A percentile compares a stretch with the other conserved stretches of the same genome.
These are phyloP conservation scores for Xanthoceras sorbifolium DNA, from an alignment of 345 rosid species.

Conservation along the genomic window DNA sequence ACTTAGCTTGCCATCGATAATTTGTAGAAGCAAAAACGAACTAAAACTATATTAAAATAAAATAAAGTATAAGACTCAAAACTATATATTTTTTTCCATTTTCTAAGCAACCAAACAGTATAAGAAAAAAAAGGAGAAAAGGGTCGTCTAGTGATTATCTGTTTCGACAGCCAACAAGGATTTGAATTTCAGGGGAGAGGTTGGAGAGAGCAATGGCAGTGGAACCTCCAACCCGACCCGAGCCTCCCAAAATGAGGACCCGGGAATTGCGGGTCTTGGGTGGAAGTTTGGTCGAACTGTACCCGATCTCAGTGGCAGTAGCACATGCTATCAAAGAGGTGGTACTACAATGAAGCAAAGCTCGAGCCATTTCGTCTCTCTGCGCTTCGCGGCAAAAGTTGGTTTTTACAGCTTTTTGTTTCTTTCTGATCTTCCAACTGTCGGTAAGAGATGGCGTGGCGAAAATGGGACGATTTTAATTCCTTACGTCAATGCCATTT, in stretches of 20 bases:
- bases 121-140: not conserved
- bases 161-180: conserved; percentile 76
- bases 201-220: conserved; percentile 85
- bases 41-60: not conserved
- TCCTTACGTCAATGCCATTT: no score
- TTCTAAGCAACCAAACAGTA: not conserved
- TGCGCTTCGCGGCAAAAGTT: not conserved
- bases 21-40: not conserved
- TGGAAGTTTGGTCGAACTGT: conserved; percentile 36
- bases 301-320: conserved; percentile 7
- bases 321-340: not conserved
- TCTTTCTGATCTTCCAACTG: not conserved
- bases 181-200: conserved; percentile 70
- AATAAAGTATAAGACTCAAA: not conserved
- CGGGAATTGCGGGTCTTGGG: conserved; percentile 51
- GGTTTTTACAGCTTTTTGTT: not conserved
- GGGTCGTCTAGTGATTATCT: conserved; percentile 37
- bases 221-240: conserved; percentile 98
- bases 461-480: not conserved
- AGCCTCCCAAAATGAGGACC: conserved; percentile 89
- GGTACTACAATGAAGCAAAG: conserved; percentile 6
- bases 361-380: conserved; percentile 15
- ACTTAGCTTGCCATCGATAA: no score
- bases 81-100: no score
- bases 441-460: conserved; percentile 10